phyloP scores from a whole-genome alignment of 2,329 filamentous ascomycete species.

The Myriosclerotinia duriaeana region DNA sequence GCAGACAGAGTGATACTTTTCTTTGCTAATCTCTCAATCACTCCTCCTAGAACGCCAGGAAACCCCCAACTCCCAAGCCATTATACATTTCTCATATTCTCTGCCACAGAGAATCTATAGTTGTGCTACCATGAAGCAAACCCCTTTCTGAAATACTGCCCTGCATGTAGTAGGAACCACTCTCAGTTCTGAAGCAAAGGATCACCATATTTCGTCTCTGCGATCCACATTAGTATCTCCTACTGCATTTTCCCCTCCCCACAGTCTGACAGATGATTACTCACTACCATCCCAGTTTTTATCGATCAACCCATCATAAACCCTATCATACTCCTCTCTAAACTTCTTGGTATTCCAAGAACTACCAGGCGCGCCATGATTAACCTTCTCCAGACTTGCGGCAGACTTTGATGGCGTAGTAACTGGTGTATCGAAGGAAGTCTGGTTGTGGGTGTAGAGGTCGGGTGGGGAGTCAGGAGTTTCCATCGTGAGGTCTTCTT shows the following conservation, averaged over 20 bases:
- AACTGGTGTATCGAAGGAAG: constrained; percentile 1
- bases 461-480: constrained; percentile 37
- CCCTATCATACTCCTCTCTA: constrained; percentile 53
- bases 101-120: not conserved
- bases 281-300: constrained; percentile 50
- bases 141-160: not conserved
- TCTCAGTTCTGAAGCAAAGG: constrained; percentile 5
- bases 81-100: constrained; percentile 8
- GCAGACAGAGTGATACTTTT: not conserved
- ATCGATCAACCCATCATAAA: constrained; percentile 51
- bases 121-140: not conserved
- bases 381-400: constrained; percentile 27
- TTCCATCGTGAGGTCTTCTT: constrained; percentile 33
- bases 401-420: constrained; percentile 23
- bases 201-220: constrained; percentile 21
- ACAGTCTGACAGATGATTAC: constrained; percentile 30
- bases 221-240: constrained; percentile 6
- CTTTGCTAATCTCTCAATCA: not conserved
- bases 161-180: not conserved
- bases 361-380: constrained; percentile 47
- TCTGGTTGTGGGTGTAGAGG: constrained; percentile 3
- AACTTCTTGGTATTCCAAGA: constrained; percentile 57
- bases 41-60: constrained; percentile 16
- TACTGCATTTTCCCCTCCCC: not conserved
- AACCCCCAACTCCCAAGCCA: constrained; percentile 2